These are phyloP conservation scores for Exophiala mesophila DNA, from an alignment of 2,329 filamentous ascomycete species.

Conservation along the genomic window DNA sequence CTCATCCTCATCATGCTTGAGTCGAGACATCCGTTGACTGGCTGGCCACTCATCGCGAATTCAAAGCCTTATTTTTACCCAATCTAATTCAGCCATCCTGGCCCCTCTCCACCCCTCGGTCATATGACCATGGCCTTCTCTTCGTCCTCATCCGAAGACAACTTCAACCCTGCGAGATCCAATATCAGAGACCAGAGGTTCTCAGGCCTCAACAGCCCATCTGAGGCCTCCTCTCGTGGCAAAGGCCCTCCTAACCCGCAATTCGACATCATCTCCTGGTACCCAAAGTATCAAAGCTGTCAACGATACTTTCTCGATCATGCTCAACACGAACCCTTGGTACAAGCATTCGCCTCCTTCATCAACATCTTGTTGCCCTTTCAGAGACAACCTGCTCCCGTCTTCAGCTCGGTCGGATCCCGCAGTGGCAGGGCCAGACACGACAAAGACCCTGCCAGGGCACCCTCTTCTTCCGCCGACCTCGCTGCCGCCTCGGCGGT, in stretches of 20 bases:
- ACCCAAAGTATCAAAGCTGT: constrained; percentile 84
- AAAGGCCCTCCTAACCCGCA: constrained; percentile 39
- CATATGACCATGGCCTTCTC: constrained; percentile 21
- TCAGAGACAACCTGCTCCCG: constrained; percentile 58
- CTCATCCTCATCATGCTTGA: not conserved
- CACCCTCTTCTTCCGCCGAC: constrained; percentile 9
- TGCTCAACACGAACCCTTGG: constrained; percentile 74
- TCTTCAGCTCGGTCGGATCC: constrained; percentile 37
- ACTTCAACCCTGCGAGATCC: constrained; percentile 12
- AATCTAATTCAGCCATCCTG: too few relatives aligned
- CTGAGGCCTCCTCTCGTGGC: constrained; percentile 8
- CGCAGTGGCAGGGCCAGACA: constrained; percentile 18
- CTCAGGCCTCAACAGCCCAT: constrained; percentile 19
- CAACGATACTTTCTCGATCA: constrained; percentile 87
- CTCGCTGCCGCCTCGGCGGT: constrained; percentile 42
- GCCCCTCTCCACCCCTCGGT: too few relatives aligned
- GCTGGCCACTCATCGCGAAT: too few relatives aligned
- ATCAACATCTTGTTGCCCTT: constrained; percentile 89
- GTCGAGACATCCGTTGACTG: not conserved
- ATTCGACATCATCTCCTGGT: constrained; percentile 78
- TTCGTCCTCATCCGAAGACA: constrained; percentile 25
- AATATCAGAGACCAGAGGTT: constrained; percentile 16
- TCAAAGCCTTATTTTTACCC: too few relatives aligned
- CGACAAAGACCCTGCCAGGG: constrained; percentile 17
- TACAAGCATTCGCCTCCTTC: constrained; percentile 84